Base-by-base conservation (phyloP, 129 eudicot species). In the Centrapalus pauciflorus region DNA sequence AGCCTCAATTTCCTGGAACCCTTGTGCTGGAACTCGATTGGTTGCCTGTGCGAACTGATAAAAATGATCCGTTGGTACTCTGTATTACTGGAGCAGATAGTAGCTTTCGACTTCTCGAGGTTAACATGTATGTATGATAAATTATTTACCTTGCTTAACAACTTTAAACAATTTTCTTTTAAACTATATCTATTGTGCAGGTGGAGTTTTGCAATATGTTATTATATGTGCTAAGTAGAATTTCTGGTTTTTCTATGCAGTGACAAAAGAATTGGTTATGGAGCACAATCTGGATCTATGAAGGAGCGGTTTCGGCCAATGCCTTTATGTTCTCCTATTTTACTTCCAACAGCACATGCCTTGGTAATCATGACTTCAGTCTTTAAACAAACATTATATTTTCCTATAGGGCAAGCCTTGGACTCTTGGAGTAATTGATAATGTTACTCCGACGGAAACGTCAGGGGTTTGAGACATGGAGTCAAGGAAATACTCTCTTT, bases 11-110 rank as follows among this genome's bases (percentile, higher is more conserved):
- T 76, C 99, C 92, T 58, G 99, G 95, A 69, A 93, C 96, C 60
- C 87, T 93, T 19, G 99, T 93, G 25, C 76, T 89, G 78, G 99
- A 93, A 77, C 99, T 93, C 62, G 99, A 93, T 51, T 93, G 99
- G 99, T 77, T 93, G 77, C 86, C 95, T 64, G 57, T 89, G 71
- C 82, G 99, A 46, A 72, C 84, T 19, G 84, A 84, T 72, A 93
- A 84, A 64, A 82, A 89, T 77, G 99, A 93, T 76, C 99, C 99
- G 23, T 59, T 93, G 77, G 95, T 93, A 34, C 75, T 93, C 78
- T 89, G 96, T 76, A 83, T 93, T 58, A 95, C 99, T 80, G 99
- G 99, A 83, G 99, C 96, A 65, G 99, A 93, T 63, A 86, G 96
- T 70, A 89, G 95, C 80, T 93, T 88, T 76, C 95, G 99, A 33